Base-by-base conservation (phyloP, 768 basidiomycete species). In the Boletales sp. region DNA sequence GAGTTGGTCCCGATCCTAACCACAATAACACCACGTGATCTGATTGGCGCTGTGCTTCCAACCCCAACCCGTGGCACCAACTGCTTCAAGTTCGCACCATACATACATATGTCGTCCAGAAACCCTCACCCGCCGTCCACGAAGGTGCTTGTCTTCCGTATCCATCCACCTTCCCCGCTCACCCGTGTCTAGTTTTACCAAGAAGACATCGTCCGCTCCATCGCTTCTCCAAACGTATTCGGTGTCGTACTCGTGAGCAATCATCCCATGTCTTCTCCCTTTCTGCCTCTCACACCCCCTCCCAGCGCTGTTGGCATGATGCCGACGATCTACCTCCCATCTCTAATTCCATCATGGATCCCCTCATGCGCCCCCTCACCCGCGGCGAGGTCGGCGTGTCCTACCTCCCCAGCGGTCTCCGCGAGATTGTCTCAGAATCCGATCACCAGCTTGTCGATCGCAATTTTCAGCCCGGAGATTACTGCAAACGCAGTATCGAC, bases 281-380 rank as follows among this genome's bases (percentile, higher is more conserved):
- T 34, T 43, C 36, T n/a, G n/a, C n/a, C 28, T 34, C 56, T 55
- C 50, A 62, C 42, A 33, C 5, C 8, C 45, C 38, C n/a, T 35
- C 45, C 9, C 63, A 94, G 91, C 81, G 89, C 69, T 90, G 86
- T 60, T 94, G 91, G 92, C 86, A 90, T 54, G 90, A 93, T 64
- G 82, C 84, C 10, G 90, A 94, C 56, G 89, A 90, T 51, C 63
- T 80, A 13, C 76, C 75, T 31, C 68, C 69, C 0, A 70, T 74
- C 4, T 64, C 70, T 25, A 69, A 71, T 33, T 67, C 67, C 15
- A 60, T 74, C 48, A 57, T 73, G 37, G 87, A 92, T 67, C 86
- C 88, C 12, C 74, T 92, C 46, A 81, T 90, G 77, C 77, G 90
- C 41, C 82, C 84, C 10, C 77, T 94, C 18, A 61, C 75, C 46